phyloP scores from a whole-genome alignment of 768 basidiomycete genomes.

The Leccinellum albellum region DNA sequence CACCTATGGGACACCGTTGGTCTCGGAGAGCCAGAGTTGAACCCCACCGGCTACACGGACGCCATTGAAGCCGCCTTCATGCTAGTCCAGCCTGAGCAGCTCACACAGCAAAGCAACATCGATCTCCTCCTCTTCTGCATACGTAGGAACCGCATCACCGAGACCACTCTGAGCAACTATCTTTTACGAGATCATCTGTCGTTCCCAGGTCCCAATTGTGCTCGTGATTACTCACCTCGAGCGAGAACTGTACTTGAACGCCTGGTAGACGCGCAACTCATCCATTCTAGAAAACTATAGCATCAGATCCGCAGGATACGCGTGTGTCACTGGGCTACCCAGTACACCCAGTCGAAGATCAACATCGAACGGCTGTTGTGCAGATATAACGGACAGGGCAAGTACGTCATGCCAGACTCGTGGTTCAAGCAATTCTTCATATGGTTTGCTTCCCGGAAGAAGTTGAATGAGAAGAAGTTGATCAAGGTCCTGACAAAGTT shows the following conservation, averaged over 20 bases:
- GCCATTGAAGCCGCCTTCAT: constrained; percentile 25
- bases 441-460: not conserved
- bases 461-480: not conserved
- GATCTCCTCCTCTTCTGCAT: constrained; percentile 28
- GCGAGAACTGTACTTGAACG: constrained; percentile 28
- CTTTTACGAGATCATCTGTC: too few species aligned
- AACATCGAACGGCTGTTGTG: not conserved
- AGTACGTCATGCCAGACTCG: not conserved
- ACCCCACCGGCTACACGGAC: constrained; percentile 16
- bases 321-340: constrained; percentile 30
- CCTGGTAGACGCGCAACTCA: constrained; percentile 31
- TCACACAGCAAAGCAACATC: constrained; percentile 31
- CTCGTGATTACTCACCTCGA: constrained; percentile 30
- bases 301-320: constrained; percentile 24
- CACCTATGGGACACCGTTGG: constrained; percentile 33
- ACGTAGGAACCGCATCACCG: too few species aligned
- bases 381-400: not conserved
- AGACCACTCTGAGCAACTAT: too few species aligned
- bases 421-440: not conserved
- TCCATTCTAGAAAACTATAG: constrained; percentile 16
- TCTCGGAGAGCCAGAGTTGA: constrained; percentile 25
- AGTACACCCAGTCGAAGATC: constrained; percentile 6
- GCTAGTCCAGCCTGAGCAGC: constrained; percentile 34
- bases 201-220: too few species aligned
- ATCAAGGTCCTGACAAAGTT: not conserved